phyloP scores from a whole-genome alignment of 352 stramenopile species.

The Pythium inflatum region DNA sequence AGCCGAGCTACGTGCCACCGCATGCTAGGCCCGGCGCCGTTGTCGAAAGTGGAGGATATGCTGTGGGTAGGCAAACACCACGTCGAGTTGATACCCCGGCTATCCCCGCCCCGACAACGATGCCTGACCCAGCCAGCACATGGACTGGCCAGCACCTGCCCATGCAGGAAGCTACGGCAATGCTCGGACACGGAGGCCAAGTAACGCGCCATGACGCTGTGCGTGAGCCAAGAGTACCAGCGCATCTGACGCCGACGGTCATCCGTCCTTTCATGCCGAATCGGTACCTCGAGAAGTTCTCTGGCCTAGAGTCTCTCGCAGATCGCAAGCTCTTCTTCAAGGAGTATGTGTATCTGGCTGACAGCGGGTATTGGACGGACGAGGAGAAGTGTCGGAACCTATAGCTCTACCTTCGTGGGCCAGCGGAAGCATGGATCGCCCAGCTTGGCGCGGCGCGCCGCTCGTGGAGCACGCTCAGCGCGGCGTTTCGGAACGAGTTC shows the following conservation, averaged over 20 bases:
- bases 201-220: too few species aligned
- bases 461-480: background rate
- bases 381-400: background rate
- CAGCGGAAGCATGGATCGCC: background rate
- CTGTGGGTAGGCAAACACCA: background rate
- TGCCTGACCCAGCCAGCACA: too few species aligned
- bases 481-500: background rate
- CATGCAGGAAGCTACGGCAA: background rate
- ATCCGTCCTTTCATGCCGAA: background rate
- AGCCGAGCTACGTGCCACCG: background rate
- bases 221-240: background rate
- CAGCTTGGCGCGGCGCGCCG: background rate
- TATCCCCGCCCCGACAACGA: background rate
- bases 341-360: background rate
- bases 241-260: background rate
- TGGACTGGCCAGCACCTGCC: too few species aligned
- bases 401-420: background rate
- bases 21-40: too few species aligned
- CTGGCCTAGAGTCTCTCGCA: background rate
- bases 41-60: background rate
- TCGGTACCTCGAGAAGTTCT: background rate
- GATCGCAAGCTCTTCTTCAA: background rate
- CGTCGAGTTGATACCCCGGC: background rate
- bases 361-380: background rate
- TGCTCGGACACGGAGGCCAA: background rate